Evolutionary conservation across 148 eudicot genomes (phyloP).

Genomic region (Suaeda aralocaspica): DNA sequence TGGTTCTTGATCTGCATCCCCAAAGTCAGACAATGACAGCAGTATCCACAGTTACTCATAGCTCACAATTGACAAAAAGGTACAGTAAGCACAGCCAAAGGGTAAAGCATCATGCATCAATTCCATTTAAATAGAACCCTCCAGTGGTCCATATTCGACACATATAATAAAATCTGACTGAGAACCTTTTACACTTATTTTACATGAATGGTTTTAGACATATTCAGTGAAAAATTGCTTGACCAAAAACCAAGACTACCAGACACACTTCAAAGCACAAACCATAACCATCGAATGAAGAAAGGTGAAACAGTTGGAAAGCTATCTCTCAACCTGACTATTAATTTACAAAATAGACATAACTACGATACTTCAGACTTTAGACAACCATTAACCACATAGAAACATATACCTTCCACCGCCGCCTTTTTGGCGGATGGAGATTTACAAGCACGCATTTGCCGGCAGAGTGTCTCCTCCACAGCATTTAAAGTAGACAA

Average conservation of each 20-base stretch:
- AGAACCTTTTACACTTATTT: too few species aligned
- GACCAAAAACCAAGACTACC: neutral
- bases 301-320: neutral
- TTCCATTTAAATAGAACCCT: neutral
- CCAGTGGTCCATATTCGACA: neutral
- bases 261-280: neutral
- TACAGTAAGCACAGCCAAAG: neutral
- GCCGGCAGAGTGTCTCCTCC: slow-evolving; percentile 91
- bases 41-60: neutral
- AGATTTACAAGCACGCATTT: slow-evolving; percentile 82
- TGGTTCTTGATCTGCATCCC: slow-evolving; percentile 74
- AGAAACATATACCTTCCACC: slow-evolving; percentile 52
- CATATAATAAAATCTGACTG: neutral
- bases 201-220: too few species aligned
- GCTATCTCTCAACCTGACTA: too few species aligned
- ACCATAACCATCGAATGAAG: neutral
- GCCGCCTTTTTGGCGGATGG: slow-evolving; percentile 57
- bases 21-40: slow-evolving; percentile 11
- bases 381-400: neutral
- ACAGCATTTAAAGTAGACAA: slow-evolving; percentile 74
- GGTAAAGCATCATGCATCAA: neutral
- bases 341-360: neutral
- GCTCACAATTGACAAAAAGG: neutral
- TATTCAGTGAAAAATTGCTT: neutral
- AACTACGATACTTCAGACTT: neutral